phyloP scores from a whole-genome alignment of 257 asterid genomes.

The Mentha longifolia region DNA sequence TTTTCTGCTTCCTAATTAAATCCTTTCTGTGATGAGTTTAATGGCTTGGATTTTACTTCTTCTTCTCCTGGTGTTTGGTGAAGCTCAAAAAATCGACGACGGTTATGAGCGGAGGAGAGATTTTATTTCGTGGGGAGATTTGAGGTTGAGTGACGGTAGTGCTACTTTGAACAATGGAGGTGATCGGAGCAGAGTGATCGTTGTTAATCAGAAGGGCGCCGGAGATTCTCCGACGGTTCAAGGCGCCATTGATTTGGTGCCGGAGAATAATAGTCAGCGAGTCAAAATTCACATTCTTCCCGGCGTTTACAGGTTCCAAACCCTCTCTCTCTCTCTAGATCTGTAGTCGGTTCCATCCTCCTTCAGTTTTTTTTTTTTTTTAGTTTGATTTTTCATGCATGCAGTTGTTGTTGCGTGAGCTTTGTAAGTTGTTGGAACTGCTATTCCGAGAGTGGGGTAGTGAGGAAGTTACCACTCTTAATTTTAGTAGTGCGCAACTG shows the following conservation, averaged over 20 bases:
- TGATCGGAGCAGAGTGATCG: conserved; percentile 36
- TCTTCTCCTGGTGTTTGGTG: conserved; percentile 23
- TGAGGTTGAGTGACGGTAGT: conserved; percentile 40
- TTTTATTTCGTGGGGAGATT: conserved; percentile 69
- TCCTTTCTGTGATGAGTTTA: conserved; percentile 29
- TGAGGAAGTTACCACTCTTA: conserved; percentile 25
- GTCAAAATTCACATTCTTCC: conserved; percentile 68
- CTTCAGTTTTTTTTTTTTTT: background rate
- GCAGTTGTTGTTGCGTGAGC: conserved; percentile 28
- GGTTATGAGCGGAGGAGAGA: conserved; percentile 2
- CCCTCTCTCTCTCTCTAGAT: background rate
- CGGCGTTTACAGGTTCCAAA: conserved; percentile 70
- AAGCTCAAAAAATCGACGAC: background rate
- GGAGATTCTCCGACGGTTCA: conserved; percentile 78
- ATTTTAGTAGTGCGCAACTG: conserved; percentile 10
- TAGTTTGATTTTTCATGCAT: conserved; percentile 32
- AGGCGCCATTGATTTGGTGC: conserved; percentile 83
- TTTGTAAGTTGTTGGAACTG: conserved; percentile 33
- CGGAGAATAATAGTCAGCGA: conserved; percentile 46
- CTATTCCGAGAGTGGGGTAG: conserved; percentile 40
- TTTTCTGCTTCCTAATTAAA: no score
- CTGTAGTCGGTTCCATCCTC: background rate
- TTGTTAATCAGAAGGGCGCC: conserved; percentile 59
- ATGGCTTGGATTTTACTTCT: conserved; percentile 19
- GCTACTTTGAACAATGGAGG: conserved; percentile 25